Percentiles rank a stretch among this genome's conserved stretches.
Evolutionary conservation across 768 basidiomycete species (phyloP).

Genomic region (Lactifluus hygrophoroides): DNA sequence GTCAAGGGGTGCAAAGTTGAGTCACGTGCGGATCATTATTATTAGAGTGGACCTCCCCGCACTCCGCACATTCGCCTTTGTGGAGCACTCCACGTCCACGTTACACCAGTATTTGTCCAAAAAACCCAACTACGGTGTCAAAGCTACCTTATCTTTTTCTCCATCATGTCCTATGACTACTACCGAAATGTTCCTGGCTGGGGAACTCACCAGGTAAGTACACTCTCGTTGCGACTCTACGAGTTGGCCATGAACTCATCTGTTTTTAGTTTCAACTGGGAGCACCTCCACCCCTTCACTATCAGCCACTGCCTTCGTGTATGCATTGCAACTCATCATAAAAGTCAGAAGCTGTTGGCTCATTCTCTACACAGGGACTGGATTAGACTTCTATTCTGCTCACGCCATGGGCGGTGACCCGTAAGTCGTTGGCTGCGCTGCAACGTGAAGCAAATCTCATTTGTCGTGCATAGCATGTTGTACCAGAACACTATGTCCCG

Average conservation of each 20-base stretch:
- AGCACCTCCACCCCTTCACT: conserved; percentile 12
- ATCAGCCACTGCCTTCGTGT: conserved; percentile 38
- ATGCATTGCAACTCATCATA: conserved; percentile 19
- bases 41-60: background rate
- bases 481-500: conserved; percentile 33
- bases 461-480: conserved; percentile 24
- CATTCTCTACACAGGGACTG: conserved; percentile 39
- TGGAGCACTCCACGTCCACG: background rate
- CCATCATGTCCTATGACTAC: conserved; percentile 39
- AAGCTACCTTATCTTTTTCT: conserved; percentile 4
- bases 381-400: conserved; percentile 54
- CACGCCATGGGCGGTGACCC: conserved; percentile 49
- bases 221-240: conserved; percentile 1
- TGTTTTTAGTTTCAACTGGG: conserved; percentile 16
- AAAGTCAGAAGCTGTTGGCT: background rate
- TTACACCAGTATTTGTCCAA: background rate
- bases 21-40: background rate
- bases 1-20: background rate
- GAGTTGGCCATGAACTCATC: background rate
- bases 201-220: conserved; percentile 37
- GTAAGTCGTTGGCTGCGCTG: conserved; percentile 31
- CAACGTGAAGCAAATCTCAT: background rate
- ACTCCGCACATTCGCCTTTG: background rate
- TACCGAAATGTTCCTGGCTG: conserved; percentile 38
- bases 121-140: background rate